Evolutionary conservation across 1,284 basidiomycete species (phyloP), one percentile per base, ranked within the genome.

Genomic region (Cryptococcus hybrid): DNA sequence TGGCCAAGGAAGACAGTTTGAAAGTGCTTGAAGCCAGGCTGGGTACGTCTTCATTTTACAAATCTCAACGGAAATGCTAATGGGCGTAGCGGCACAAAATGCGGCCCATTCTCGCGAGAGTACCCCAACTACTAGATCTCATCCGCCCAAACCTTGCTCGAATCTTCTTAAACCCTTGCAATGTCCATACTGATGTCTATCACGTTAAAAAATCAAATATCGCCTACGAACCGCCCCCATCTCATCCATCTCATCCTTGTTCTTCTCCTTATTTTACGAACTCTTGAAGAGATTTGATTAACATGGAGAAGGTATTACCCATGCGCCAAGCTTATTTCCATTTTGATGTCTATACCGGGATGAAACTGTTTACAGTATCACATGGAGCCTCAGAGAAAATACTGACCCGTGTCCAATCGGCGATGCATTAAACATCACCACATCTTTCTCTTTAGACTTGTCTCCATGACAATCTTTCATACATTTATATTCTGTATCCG

Each of bases 1-100:
- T 93, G 71, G 91, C 92, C 50, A 95, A 94, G 78, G 92, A 94
- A 77, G 92, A 94, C 78, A 74, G 70, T 50, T 64, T 79, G 60
- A 78, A 76, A 64, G 74, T 76, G 43, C 71, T 79, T 56, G 78
- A 79, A 59, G 71, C 73, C n/a, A 68, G 78, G 57, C 61, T 79
- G 52, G 74, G 74, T 70, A 62, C 63, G 69, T 71, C 7, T 34
- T 18, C 11, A 13, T 43, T 6, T 9, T 11, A 15, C 47, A n/a
- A 15, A 11, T 37, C 36, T 50, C 13, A 18, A 13, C 12, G 30
- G 48, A 55, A 47, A 30, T 44, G 12, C 11, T 24, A 35, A 15
- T 8, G 9, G 36, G 39, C 34, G 8, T 49, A 61, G 59, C 59
- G 13, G 59, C 59, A 34, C 59, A 61, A 55, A 52, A 49, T 34